Evolutionary conservation across 1,284 basidiomycete genomes (phyloP).

Genomic region (Trametes versicolor): DNA sequence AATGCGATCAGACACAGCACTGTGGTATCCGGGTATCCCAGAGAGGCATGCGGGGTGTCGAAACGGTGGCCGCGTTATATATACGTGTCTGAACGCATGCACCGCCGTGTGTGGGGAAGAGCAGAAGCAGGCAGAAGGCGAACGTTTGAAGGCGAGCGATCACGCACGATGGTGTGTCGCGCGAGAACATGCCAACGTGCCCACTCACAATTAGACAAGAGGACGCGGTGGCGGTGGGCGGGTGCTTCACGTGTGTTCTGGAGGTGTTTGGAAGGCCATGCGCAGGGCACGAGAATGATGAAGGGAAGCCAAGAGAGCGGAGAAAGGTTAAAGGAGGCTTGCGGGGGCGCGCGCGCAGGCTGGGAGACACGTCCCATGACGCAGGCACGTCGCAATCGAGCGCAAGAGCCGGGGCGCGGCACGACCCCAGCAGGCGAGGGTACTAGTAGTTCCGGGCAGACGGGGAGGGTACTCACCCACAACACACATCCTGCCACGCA

Average conservation of each 20-base stretch:
- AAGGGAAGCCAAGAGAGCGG: slow-evolving; percentile 31
- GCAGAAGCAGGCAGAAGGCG: slow-evolving; percentile 4
- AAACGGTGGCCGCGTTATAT: neutral
- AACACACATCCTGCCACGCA: slow-evolving; percentile 4
- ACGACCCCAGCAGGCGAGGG: slow-evolving; percentile 22
- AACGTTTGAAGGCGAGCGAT: slow-evolving; percentile 21
- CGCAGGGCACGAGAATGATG: slow-evolving; percentile 22
- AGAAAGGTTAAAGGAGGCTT: slow-evolving; percentile 27
- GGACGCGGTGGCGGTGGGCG: slow-evolving; percentile 10
- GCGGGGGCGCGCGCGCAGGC: slow-evolving; percentile 7
- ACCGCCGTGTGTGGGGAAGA: neutral
- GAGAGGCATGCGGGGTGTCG: neutral
- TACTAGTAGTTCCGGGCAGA: slow-evolving; percentile 25
- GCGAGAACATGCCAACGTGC: slow-evolving; percentile 23
- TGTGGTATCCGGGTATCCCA: neutral
- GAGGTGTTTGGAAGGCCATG: slow-evolving; percentile 14
- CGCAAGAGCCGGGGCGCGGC: slow-evolving; percentile 35
- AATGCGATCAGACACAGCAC: slow-evolving; percentile 3
- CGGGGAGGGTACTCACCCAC: slow-evolving; percentile 18
- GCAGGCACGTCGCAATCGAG: slow-evolving; percentile 34
- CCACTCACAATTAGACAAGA: slow-evolving; percentile 9
- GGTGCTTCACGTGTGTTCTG: slow-evolving; percentile 23
- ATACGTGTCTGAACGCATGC: neutral
- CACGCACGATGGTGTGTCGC: slow-evolving; percentile 29
- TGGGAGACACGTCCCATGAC: slow-evolving; percentile 34